Evolutionary conservation across 768 basidiomycete species (phyloP), one percentile per base, ranked within the genome.

Genomic region (Termitomyces sp.): DNA sequence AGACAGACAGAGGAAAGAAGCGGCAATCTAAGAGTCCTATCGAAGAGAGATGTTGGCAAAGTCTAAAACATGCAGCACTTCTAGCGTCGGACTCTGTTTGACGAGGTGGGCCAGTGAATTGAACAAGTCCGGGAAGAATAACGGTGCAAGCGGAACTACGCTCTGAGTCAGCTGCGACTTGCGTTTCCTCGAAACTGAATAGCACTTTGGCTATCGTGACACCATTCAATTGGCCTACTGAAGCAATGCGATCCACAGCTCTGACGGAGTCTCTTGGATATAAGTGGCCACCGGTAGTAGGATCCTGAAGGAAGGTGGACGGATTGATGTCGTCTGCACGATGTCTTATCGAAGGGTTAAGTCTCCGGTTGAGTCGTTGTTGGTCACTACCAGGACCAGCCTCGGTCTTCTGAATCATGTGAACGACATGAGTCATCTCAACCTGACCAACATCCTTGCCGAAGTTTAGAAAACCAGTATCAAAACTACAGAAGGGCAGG

Each of bases 281-380:
- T 55, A 94, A 79, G 51, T 80, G 79, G 22, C 83, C 81, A 50
- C 86, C 79, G 12, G 88, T 86, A 2, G 81, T 79, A 1, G 91
- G 83, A 67, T 92, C 89, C 63, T 79, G 71, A 49, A 92, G 78
- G 62, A 64, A 83, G 20, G 71, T 64, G 49, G 68, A 71, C 8
- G 59, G 57, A 20, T 74, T 73, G 16, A 78, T 79, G 42, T 85
- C 81, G 35, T 80, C 81, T 5, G 11, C 16, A 32, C 28, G 8
- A 7, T 49, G 22, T 33, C 55, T 46, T 18, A 35, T 35, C 3
- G 40, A 45, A 52, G n/a, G 20, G 33, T 28, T 22, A 39, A 44
- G 55, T 20, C 5, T 13, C 33, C n/a, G 22, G 9, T 40, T 5
- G 22, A 15, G 28, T 20, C 9, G 40, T 24, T 28, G 35, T 20